phyloP scores from a whole-genome alignment of 495 filamentous ascomycete genomes.

The Hypoxylon cercidicola region DNA sequence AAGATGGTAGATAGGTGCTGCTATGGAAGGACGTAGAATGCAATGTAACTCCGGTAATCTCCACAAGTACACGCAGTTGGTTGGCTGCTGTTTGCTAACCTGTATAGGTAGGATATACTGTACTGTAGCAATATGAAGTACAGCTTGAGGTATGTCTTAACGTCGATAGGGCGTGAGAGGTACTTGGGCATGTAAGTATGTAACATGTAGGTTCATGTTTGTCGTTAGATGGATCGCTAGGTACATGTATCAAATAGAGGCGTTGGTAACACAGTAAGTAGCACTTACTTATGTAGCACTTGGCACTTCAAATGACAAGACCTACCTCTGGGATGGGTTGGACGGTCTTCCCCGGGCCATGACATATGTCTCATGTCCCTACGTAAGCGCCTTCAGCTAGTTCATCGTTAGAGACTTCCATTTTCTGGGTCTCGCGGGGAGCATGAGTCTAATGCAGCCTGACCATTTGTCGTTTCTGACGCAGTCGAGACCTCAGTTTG shows the following conservation, averaged over 20 bases:
- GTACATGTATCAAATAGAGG: no score
- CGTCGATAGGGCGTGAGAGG: no score
- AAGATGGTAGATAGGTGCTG: background rate
- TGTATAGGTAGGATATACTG: no score
- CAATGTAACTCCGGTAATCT: background rate
- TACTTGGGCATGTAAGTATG: no score
- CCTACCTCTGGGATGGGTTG: background rate
- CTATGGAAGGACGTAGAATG: background rate
- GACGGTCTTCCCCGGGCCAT: slow-evolving; percentile 11
- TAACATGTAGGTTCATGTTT: no score
- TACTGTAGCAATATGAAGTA: background rate
- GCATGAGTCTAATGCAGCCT: background rate
- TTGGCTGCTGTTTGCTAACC: no score
- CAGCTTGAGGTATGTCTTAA: background rate
- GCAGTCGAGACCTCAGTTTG: background rate
- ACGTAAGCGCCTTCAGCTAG: background rate
- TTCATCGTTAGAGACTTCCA: background rate
- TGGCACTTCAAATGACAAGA: no score
- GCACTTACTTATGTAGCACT: no score
- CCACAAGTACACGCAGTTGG: no score
- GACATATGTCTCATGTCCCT: slow-evolving; percentile 11
- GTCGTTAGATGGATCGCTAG: no score
- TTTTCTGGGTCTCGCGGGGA: slow-evolving; percentile 1
- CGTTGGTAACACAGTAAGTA: no score
- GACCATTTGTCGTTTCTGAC: background rate